Conservation (phyloP, 2,329 filamentous ascomycete species). For the Arthrobotrys megalospora region DNA sequence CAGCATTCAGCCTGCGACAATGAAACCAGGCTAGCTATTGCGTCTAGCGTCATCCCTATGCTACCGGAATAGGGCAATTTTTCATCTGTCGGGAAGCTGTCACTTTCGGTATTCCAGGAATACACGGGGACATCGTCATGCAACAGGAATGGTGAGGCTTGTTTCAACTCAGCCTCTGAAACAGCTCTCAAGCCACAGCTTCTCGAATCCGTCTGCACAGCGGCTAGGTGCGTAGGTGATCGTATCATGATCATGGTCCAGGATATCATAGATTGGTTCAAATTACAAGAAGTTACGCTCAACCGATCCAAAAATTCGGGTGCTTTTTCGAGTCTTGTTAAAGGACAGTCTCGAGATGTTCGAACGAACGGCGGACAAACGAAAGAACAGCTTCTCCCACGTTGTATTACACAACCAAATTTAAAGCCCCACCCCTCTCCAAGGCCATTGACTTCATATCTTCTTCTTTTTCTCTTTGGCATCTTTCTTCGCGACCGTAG, state of each 20-base stretch:
- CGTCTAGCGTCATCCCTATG: slow-evolving; percentile 1
- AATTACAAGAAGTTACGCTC: slow-evolving; percentile 18
- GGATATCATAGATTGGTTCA: slow-evolving; percentile 6
- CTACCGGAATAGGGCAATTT: slow-evolving; percentile 3
- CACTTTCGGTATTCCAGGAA: slow-evolving; percentile 22
- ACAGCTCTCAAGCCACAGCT: slow-evolving; percentile 39
- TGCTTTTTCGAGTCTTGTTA: slow-evolving; percentile 2
- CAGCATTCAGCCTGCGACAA: slow-evolving; percentile 9
- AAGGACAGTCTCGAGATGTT: neutral
- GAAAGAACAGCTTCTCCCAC: neutral
- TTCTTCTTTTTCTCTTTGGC: slow-evolving; percentile 67
- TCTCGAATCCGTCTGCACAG: neutral
- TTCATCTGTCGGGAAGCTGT: slow-evolving; percentile 4
- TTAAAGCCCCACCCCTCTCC: neutral
- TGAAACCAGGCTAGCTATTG: slow-evolving; percentile 37
- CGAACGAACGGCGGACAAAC: neutral
- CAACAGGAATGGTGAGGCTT: neutral
- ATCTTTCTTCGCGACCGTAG: slow-evolving; percentile 69
- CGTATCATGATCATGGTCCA: neutral
- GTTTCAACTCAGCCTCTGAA: slow-evolving; percentile 43
- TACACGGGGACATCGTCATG: slow-evolving; percentile 17
- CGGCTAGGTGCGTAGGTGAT: neutral
- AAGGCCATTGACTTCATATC: slow-evolving; percentile 48
- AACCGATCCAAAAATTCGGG: slow-evolving; percentile 4
- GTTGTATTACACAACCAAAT: neutral